These are phyloP conservation scores for Fraxinus latifolia DNA, from an alignment of 305 asterid species.

Conservation along the genomic window DNA sequence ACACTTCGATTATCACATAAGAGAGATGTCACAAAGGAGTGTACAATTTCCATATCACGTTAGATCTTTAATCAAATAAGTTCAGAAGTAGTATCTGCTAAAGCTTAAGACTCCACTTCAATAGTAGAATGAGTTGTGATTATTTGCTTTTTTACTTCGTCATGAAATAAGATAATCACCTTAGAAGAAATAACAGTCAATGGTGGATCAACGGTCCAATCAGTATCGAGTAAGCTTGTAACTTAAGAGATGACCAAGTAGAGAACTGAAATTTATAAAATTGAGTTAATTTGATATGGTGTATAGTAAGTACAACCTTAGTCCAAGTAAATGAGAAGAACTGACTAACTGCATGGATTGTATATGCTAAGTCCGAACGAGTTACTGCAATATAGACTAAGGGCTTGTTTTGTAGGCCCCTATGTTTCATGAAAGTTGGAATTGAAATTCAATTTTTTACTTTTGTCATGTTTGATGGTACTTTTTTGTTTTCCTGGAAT, in stretches of 20 bases:
- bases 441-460: no score
- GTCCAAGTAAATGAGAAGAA: neutral
- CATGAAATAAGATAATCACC: neutral
- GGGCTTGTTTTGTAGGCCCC: no score
- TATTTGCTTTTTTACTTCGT: neutral
- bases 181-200: neutral
- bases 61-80: neutral
- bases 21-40: neutral
- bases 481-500: no score
- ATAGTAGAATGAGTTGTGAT: neutral
- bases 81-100: neutral
- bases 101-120: neutral
- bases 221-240: neutral
- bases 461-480: no score
- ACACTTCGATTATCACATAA: neutral
- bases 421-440: no score
- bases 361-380: neutral
- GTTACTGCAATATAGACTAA: neutral
- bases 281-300: neutral
- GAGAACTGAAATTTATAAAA: neutral
- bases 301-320: neutral
- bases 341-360: neutral
- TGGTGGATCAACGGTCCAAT: neutral
- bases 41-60: neutral
- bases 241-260: neutral